Evolutionary conservation across 371 early-diverging fungal genomes (phyloP).

Genomic region (Choanephora cucurbitarum): DNA sequence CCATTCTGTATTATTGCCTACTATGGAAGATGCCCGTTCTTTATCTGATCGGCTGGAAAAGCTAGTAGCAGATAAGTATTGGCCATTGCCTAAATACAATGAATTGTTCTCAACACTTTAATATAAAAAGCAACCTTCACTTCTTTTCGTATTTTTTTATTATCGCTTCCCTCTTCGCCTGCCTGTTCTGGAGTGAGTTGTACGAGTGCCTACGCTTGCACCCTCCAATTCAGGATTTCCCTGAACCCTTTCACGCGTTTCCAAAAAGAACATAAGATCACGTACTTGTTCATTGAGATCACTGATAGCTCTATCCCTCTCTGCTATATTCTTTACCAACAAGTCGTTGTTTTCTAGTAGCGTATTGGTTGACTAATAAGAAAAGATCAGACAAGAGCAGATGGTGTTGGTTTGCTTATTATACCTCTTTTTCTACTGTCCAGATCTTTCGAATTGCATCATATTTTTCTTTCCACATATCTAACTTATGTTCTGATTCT

Average conservation of each 20-base stretch:
- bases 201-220: slow-evolving; percentile 28
- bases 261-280: slow-evolving; percentile 42
- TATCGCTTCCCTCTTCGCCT: slow-evolving; percentile 15
- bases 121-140: background rate
- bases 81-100: slow-evolving; percentile 96
- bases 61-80: slow-evolving; percentile 84
- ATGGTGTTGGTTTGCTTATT: background rate
- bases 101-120: slow-evolving; percentile 85
- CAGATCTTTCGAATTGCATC: slow-evolving; percentile 16
- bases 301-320: slow-evolving; percentile 25
- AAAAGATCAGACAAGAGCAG: no score
- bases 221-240: slow-evolving; percentile 32
- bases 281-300: slow-evolving; percentile 39
- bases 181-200: background rate
- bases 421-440: slow-evolving; percentile 34
- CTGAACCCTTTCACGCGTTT: slow-evolving; percentile 31
- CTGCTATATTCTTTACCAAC: slow-evolving; percentile 18
- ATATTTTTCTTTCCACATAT: slow-evolving; percentile 27
- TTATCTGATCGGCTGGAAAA: slow-evolving; percentile 82
- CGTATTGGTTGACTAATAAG: slow-evolving; percentile 19
- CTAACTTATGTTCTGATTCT: slow-evolving; percentile 22
- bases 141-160: background rate
- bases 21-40: slow-evolving; percentile 72
- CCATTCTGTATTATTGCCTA: slow-evolving; percentile 59
- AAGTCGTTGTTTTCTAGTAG: slow-evolving; percentile 23